phyloP scores from a whole-genome alignment of 345 rosid species.

The Orychophragmus violaceus region DNA sequence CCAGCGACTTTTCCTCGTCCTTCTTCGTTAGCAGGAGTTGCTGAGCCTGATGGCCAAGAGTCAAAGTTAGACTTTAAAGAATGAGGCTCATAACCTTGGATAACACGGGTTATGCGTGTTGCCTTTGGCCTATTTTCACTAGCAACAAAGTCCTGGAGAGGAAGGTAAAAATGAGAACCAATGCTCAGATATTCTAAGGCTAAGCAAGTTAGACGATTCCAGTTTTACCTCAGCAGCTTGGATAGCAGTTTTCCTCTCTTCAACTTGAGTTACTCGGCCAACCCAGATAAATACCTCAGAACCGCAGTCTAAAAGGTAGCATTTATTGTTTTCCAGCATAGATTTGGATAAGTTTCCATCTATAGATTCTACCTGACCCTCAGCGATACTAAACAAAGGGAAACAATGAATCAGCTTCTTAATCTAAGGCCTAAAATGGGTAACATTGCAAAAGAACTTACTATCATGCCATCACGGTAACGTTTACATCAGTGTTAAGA shows the following conservation, averaged over 20 bases:
- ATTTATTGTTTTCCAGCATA: conserved; percentile 73
- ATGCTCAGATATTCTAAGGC: background rate
- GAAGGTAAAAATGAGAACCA: conserved; percentile 26
- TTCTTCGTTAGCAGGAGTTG: conserved; percentile 78
- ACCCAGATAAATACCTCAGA: conserved; percentile 92
- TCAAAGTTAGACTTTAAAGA: conserved; percentile 90
- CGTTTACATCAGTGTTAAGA: background rate
- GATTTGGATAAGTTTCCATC: conserved; percentile 76
- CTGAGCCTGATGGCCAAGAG: conserved; percentile 89
- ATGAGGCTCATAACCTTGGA: conserved; percentile 92
- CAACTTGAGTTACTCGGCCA: conserved; percentile 95
- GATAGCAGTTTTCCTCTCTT: conserved; percentile 87
- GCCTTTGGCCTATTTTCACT: conserved; percentile 84
- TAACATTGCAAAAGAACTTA: background rate
- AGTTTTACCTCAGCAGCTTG: conserved; percentile 78
- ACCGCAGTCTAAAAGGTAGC: conserved; percentile 82
- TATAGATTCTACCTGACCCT: conserved; percentile 50
- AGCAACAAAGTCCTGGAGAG: conserved; percentile 64
- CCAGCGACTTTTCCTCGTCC: conserved; percentile 99
- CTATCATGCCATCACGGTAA: background rate
- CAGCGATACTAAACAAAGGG: conserved; percentile 45
- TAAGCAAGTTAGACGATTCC: conserved; percentile 12
- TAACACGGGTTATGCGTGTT: conserved; percentile 66
- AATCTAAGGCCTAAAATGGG: background rate
- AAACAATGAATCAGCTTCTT: background rate